Percentiles rank a stretch among this genome's conserved stretches.
Evolutionary conservation across 805 yeast genomes (phyloP).

Genomic region (Nakazawaea wickerhamii): DNA sequence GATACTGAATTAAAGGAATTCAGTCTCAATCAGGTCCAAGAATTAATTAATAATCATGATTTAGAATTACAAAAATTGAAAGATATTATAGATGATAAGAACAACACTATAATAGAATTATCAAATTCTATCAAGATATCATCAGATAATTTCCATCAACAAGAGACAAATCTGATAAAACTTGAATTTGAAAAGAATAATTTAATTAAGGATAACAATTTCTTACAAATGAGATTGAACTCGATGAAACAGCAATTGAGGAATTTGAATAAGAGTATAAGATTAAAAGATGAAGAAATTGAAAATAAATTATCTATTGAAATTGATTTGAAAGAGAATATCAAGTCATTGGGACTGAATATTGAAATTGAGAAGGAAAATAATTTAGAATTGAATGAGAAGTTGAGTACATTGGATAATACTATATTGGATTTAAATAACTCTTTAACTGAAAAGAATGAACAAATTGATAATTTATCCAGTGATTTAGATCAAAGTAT

Average conservation of each 20-base stretch:
- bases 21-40: slow-evolving; percentile 18
- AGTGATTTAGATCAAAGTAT: too few relatives aligned
- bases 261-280: slow-evolving; percentile 15
- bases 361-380: slow-evolving; percentile 12
- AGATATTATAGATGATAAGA: slow-evolving; percentile 14
- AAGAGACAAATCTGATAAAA: slow-evolving; percentile 10
- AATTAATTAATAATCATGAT: slow-evolving; percentile 17
- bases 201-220: slow-evolving; percentile 15
- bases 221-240: slow-evolving; percentile 17
- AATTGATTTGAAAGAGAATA: slow-evolving; percentile 9
- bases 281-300: slow-evolving; percentile 6
- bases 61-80: slow-evolving; percentile 14
- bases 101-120: slow-evolving; percentile 7
- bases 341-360: slow-evolving; percentile 1
- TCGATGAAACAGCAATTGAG: slow-evolving; percentile 14
- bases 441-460: slow-evolving; percentile 3
- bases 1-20: slow-evolving; percentile 13
- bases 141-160: slow-evolving; percentile 1
- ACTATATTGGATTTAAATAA: slow-evolving; percentile 17
- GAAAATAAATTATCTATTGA: too few relatives aligned
- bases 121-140: slow-evolving; percentile 11
- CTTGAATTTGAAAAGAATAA: slow-evolving; percentile 16
- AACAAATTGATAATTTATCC: too few relatives aligned
- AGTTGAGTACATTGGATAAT: slow-evolving; percentile 18
- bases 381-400: slow-evolving; percentile 13